These are phyloP conservation scores for Epithemia pelagica DNA, from an alignment of 108 stramenopile species.

Conservation along the genomic window DNA sequence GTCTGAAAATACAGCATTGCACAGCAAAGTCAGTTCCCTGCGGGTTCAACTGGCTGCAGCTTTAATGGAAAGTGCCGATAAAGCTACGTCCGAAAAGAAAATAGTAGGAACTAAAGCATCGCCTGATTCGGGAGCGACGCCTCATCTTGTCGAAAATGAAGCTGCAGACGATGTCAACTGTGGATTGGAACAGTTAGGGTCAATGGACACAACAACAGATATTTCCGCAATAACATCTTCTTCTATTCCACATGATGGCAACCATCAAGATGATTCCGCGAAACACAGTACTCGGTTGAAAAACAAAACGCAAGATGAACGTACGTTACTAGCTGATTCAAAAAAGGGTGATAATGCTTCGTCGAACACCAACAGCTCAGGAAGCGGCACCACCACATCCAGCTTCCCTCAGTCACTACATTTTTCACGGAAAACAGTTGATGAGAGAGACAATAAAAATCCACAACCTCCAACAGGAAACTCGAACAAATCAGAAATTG, in stretches of 20 bases:
- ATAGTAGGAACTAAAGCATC: not conserved
- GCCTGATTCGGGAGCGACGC: not conserved
- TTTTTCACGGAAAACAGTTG: too few relatives aligned
- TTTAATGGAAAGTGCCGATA: not conserved
- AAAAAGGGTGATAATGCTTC: not conserved
- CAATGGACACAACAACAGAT: not conserved
- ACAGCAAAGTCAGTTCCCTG: not conserved
- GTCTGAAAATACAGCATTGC: not conserved
- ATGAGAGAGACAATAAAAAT: too few relatives aligned
- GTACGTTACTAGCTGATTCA: not conserved
- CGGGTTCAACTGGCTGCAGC: not conserved
- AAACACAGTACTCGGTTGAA: not conserved
- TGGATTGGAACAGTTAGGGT: not conserved
- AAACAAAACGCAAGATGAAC: not conserved
- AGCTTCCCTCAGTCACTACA: too few relatives aligned
- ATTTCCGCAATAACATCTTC: not conserved
- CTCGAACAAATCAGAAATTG: not conserved
- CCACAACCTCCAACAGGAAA: not conserved
- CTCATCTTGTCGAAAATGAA: not conserved
- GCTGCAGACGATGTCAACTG: not conserved
- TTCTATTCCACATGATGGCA: not conserved
- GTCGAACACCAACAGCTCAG: too few relatives aligned
- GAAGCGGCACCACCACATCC: too few relatives aligned
- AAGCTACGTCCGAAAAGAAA: not conserved
- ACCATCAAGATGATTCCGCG: not conserved